Percentiles rank a stretch among this genome's conserved stretches.
These are phyloP conservation scores for Triangularia verruculosa DNA, from an alignment of 2,329 filamentous ascomycete genomes.

Conservation along the genomic window DNA sequence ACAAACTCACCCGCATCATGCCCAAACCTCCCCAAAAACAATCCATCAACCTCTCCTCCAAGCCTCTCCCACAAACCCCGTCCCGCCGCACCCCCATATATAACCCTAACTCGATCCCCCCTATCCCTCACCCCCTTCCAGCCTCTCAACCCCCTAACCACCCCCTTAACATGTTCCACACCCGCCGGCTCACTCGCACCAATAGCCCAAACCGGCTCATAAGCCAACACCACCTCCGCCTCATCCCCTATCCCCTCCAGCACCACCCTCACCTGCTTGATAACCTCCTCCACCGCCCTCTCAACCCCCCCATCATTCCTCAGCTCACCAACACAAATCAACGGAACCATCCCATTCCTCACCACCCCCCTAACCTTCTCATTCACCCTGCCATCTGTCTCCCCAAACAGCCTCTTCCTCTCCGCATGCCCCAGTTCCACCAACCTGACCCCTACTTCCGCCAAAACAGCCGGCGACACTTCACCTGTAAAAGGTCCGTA, in stretches of 20 bases:
- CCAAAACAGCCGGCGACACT: constrained; percentile 66
- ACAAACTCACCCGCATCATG: constrained; percentile 71
- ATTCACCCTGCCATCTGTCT: constrained; percentile 67
- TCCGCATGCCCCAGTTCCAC: constrained; percentile 83
- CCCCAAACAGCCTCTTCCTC: constrained; percentile 66
- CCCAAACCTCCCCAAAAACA: constrained; percentile 79
- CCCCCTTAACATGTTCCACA: constrained; percentile 68
- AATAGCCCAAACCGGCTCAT: constrained; percentile 89
- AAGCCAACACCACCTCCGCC: constrained; percentile 72
- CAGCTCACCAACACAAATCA: constrained; percentile 78
- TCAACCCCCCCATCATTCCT: constrained; percentile 47
- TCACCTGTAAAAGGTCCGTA: constrained; percentile 75
- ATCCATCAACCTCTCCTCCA: constrained; percentile 68
- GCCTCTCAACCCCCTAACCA: constrained; percentile 61
- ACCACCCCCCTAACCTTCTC: constrained; percentile 68
- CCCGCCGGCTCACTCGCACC: constrained; percentile 69
- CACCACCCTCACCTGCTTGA: constrained; percentile 61
- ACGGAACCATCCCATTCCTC: constrained; percentile 67
- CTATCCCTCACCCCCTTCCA: constrained; percentile 50
- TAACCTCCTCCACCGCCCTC: constrained; percentile 63
- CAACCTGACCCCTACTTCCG: constrained; percentile 65
- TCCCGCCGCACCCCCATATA: constrained; percentile 82
- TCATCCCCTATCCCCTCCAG: constrained; percentile 58
- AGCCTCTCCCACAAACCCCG: constrained; percentile 70
- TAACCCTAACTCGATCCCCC: constrained; percentile 59